phyloP scores from a whole-genome alignment of 805 yeast genomes.

The Candida sakaeoensis region DNA sequence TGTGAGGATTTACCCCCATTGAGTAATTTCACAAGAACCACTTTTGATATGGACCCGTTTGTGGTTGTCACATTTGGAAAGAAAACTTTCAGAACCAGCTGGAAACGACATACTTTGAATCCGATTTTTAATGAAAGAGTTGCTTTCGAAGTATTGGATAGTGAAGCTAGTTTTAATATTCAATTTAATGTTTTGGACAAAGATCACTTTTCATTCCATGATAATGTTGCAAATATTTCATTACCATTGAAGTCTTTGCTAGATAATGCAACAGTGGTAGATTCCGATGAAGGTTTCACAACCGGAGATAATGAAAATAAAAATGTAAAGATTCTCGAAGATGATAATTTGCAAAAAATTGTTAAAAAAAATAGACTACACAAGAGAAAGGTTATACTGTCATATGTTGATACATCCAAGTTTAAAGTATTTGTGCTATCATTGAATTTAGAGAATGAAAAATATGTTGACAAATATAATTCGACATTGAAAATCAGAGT shows the following conservation, averaged over 20 bases:
- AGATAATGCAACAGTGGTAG: slow-evolving; percentile 27
- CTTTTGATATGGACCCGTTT: slow-evolving; percentile 96
- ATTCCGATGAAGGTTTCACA: slow-evolving; percentile 2
- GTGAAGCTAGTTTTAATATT: slow-evolving; percentile 63
- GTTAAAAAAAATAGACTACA: slow-evolving; percentile 18
- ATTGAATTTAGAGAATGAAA: slow-evolving; percentile 26
- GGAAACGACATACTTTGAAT: slow-evolving; percentile 75
- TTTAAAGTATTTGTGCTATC: slow-evolving; percentile 40
- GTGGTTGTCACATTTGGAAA: slow-evolving; percentile 88
- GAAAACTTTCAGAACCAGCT: slow-evolving; percentile 79
- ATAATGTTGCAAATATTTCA: slow-evolving; percentile 67
- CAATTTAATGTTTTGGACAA: slow-evolving; percentile 77
- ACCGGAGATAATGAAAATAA: slow-evolving; percentile 10
- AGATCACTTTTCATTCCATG: slow-evolving; percentile 80
- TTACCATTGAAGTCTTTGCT: slow-evolving; percentile 52
- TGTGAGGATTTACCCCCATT: slow-evolving; percentile 79
- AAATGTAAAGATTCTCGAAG: slow-evolving; percentile 9
- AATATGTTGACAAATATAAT: slow-evolving; percentile 33
- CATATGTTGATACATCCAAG: slow-evolving; percentile 33
- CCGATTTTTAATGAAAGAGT: slow-evolving; percentile 81
- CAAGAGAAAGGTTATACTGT: slow-evolving; percentile 24
- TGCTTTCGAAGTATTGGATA: slow-evolving; percentile 69
- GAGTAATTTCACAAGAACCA: slow-evolving; percentile 62
- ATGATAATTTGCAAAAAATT: slow-evolving; percentile 12
- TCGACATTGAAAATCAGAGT: slow-evolving; percentile 60